Conservation (phyloP, 495 filamentous ascomycete species). For the Cetradonia linearis region DNA sequence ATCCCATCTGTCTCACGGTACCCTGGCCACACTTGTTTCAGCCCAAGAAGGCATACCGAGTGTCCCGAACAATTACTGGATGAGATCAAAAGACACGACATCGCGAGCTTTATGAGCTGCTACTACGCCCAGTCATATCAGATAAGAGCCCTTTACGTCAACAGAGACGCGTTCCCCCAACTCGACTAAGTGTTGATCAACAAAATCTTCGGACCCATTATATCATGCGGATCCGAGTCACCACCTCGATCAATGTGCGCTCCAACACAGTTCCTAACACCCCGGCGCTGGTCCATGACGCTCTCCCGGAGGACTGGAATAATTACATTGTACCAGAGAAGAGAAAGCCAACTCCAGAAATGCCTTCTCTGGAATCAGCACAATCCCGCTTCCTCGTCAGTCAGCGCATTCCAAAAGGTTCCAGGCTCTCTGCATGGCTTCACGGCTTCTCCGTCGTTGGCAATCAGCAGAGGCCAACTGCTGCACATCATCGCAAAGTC, state of each 20-base stretch:
- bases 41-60: neutral
- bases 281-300: neutral
- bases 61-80: slow-evolving; percentile 8
- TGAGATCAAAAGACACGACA: slow-evolving; percentile 1
- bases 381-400: slow-evolving; percentile 10
- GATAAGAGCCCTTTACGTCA: slow-evolving; percentile 4
- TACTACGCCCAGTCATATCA: neutral
- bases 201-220: neutral
- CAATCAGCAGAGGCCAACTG: neutral
- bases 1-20: neutral
- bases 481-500: slow-evolving; percentile 10
- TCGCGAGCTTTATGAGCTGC: neutral
- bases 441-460: slow-evolving; percentile 19
- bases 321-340: slow-evolving; percentile 1
- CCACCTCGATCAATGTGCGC: slow-evolving; percentile 18
- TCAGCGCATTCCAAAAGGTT: slow-evolving; percentile 20
- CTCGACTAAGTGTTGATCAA: neutral
- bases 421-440: slow-evolving; percentile 20
- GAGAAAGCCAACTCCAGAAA: neutral
- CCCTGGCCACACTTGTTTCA: slow-evolving; percentile 12
- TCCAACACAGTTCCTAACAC: slow-evolving; percentile 9
- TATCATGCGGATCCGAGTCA: slow-evolving; percentile 18
- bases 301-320: neutral
- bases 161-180: slow-evolving; percentile 10
- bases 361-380: slow-evolving; percentile 4